Evolutionary conservation across 495 filamentous ascomycete genomes (phyloP), one percentile per base, ranked within the genome.

Genomic region (Penicillium cosmopolitanum): DNA sequence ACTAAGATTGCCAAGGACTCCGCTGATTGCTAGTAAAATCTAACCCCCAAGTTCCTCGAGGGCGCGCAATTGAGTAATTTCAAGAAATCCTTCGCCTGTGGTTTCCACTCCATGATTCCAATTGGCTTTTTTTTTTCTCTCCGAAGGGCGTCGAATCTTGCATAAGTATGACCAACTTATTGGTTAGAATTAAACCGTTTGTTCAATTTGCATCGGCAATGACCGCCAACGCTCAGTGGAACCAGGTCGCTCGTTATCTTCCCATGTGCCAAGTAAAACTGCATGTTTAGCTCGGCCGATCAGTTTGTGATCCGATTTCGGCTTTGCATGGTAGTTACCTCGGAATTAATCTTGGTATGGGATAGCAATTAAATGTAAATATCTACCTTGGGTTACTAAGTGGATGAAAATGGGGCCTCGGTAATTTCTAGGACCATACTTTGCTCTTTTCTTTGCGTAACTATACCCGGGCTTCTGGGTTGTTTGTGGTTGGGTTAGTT

Each of bases 141-240:
- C 28, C 28, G 8, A 31, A 31, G 8, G 5, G 1, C 28, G 28
- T 31, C 1, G 28, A 6, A 31, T 31, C 28, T 31, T 6, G 28
- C 1, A 31, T 31, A 31, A 31, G 28, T 7, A 31, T 31, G 28
- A 31, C 28, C 28, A 6, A 7, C 28, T 31, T 0, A 31, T 8
- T 31, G 28, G 28, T 8, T 2, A 31, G 6, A 38, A n/a, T 38
- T 5, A n/a, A 15, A 15, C 36, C 11, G 4, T n/a, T 56, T 9
- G 8, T 3, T 31, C 8, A 38, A 38, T 38, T 13, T 38, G 36
- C 12, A 12, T 21, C 31, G 28, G 15, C 15, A 28, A 28, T 21
- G 19, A 50, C 47, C 48, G 23, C 48, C 48, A 51, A 51, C 21
- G 23, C 48, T 21, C 18, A 51, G 47, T 16, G 48, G 48, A 51